Evolutionary conservation across 2,329 filamentous ascomycete species (phyloP).

Genomic region (Colletotrichum karsti): DNA sequence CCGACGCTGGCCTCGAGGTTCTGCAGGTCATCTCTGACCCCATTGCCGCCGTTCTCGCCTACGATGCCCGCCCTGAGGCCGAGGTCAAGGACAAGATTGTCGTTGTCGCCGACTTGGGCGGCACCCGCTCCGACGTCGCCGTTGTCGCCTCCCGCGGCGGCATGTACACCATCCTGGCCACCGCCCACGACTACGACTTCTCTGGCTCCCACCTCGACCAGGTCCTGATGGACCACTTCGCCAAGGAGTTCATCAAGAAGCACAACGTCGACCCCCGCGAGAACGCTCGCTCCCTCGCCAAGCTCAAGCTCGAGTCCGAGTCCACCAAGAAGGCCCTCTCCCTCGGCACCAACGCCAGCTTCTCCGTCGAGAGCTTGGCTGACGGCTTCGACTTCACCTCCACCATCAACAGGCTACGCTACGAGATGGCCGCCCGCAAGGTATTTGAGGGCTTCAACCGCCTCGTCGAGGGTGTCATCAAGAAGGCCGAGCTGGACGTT

Average conservation of each 20-base stretch:
- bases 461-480: slow-evolving; percentile 83
- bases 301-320: slow-evolving; percentile 92
- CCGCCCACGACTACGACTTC: slow-evolving; percentile 94
- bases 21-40: slow-evolving; percentile 95
- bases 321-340: slow-evolving; percentile 91
- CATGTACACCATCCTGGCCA: slow-evolving; percentile 95
- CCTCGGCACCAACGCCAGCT: slow-evolving; percentile 85
- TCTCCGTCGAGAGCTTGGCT: slow-evolving; percentile 91
- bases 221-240: slow-evolving; percentile 93
- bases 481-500: slow-evolving; percentile 92
- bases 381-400: slow-evolving; percentile 91
- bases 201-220: slow-evolving; percentile 87
- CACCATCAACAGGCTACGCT: slow-evolving; percentile 92
- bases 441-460: slow-evolving; percentile 89
- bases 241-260: slow-evolving; percentile 99
- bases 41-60: slow-evolving; percentile 86
- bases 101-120: slow-evolving; percentile 92
- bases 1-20: slow-evolving; percentile 84
- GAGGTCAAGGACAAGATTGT: slow-evolving; percentile 85
- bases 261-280: slow-evolving; percentile 87
- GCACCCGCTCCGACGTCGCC: slow-evolving; percentile 90
- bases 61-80: slow-evolving; percentile 85
- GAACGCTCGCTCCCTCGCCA: slow-evolving; percentile 84
- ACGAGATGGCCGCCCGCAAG: slow-evolving; percentile 88
- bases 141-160: slow-evolving; percentile 91